Evolutionary conservation across 2,329 filamentous ascomycete species (phyloP).

Genomic region (Emergomyces pasteurianus): DNA sequence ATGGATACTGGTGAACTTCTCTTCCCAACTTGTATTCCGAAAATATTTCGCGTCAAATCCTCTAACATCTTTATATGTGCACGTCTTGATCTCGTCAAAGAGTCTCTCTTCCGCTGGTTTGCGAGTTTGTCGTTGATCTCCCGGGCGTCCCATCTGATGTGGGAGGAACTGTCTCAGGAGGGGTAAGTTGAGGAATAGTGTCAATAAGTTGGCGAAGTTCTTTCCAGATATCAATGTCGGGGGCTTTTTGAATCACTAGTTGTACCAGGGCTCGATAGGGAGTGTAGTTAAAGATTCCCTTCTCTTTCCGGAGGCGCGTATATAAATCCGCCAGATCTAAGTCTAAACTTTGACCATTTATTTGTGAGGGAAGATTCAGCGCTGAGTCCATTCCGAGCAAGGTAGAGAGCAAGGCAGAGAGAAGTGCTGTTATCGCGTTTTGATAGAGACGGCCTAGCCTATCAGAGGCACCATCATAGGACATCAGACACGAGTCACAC

Average conservation of each 20-base stretch:
- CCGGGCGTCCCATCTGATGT: background rate
- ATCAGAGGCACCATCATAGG: background rate
- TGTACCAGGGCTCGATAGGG: background rate
- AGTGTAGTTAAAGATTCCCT: background rate
- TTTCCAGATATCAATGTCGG: slow-evolving; percentile 7
- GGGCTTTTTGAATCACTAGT: slow-evolving; percentile 2
- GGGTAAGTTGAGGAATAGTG: slow-evolving; percentile 2
- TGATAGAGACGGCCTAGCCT: background rate
- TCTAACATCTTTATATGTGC: slow-evolving; percentile 1
- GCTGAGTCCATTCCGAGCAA: background rate
- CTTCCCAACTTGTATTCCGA: background rate
- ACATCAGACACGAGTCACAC: background rate
- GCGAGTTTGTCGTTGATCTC: background rate
- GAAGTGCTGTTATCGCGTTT: background rate
- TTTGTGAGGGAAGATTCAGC: background rate
- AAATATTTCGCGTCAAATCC: slow-evolving; percentile 1
- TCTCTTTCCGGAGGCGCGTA: background rate
- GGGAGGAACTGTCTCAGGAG: slow-evolving; percentile 2
- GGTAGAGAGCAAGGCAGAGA: too few relatives aligned
- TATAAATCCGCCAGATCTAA: background rate
- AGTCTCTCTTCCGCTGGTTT: background rate
- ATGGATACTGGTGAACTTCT: background rate
- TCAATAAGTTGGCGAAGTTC: slow-evolving; percentile 3
- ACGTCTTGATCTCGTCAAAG: slow-evolving; percentile 2
- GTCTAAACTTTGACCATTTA: background rate